phyloP scores from a whole-genome alignment of 352 stramenopile genomes.

The Pythium aphanidermatum region DNA sequence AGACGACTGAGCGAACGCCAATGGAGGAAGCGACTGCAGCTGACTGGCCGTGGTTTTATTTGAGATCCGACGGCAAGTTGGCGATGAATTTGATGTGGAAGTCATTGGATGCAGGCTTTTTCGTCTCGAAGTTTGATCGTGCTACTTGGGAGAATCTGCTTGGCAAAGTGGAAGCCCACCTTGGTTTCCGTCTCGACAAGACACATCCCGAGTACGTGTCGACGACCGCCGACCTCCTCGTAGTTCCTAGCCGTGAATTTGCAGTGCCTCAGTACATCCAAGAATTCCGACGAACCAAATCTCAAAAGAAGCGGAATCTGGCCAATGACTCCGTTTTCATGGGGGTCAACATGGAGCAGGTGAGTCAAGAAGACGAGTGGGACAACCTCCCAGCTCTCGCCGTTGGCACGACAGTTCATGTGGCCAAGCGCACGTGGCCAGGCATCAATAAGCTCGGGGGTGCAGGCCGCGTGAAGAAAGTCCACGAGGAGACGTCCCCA shows the following conservation, averaged over 20 bases:
- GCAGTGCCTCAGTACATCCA: slow-evolving; percentile 34
- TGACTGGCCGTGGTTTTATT: slow-evolving; percentile 77
- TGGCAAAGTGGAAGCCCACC: slow-evolving; percentile 12
- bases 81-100: slow-evolving; percentile 83
- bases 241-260: slow-evolving; percentile 25
- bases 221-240: slow-evolving; percentile 4
- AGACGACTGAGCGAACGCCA: slow-evolving; percentile 6
- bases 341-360: slow-evolving; percentile 30
- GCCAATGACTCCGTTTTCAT: slow-evolving; percentile 49
- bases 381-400: slow-evolving; percentile 39
- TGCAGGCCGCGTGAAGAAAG: slow-evolving; percentile 55
- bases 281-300: slow-evolving; percentile 41
- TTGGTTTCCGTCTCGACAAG: slow-evolving; percentile 10
- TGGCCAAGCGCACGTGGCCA: slow-evolving; percentile 79
- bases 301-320: slow-evolving; percentile 43
- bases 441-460: slow-evolving; percentile 85
- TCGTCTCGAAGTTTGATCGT: slow-evolving; percentile 27
- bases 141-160: slow-evolving; percentile 10
- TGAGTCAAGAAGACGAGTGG: slow-evolving; percentile 30
- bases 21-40: slow-evolving; percentile 28
- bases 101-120: slow-evolving; percentile 64
- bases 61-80: slow-evolving; percentile 76
- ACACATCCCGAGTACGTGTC: slow-evolving; percentile 6
- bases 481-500: slow-evolving; percentile 33
- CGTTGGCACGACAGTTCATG: slow-evolving; percentile 56